phyloP scores from a whole-genome alignment of 2,329 filamentous ascomycete species.

The Fusarium equiseti region DNA sequence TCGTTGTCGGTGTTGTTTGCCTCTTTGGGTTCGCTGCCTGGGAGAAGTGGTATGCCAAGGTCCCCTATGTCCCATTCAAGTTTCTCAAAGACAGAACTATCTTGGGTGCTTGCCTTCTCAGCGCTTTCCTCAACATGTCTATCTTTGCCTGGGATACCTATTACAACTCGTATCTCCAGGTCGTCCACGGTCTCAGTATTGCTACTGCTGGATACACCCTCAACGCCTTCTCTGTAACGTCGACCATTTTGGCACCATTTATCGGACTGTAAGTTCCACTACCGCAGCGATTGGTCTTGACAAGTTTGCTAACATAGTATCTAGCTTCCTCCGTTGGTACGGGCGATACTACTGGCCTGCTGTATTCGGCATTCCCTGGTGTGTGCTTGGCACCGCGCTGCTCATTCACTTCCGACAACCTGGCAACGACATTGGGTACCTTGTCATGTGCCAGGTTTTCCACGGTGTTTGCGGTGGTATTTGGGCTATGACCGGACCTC shows the following conservation, averaged over 20 bases:
- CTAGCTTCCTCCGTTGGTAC: slow-evolving; percentile 59
- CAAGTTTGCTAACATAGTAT: slow-evolving; percentile 1
- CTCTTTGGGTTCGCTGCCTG: slow-evolving; percentile 65
- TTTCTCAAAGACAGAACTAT: slow-evolving; percentile 63
- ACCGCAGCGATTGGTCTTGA: too few relatives aligned
- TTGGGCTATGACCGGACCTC: slow-evolving; percentile 55
- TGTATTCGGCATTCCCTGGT: slow-evolving; percentile 64
- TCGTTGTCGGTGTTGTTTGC: slow-evolving; percentile 65
- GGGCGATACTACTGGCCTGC: slow-evolving; percentile 65
- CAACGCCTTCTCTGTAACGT: slow-evolving; percentile 63
- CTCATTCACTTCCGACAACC: slow-evolving; percentile 49
- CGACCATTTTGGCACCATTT: slow-evolving; percentile 59
- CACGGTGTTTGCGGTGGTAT: slow-evolving; percentile 64
- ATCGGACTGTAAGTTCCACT: slow-evolving; percentile 54
- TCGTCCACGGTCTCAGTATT: slow-evolving; percentile 62
- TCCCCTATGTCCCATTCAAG: slow-evolving; percentile 60
- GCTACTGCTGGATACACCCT: slow-evolving; percentile 61
- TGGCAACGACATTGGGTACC: slow-evolving; percentile 57
- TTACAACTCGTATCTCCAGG: slow-evolving; percentile 64
- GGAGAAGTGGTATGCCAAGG: slow-evolving; percentile 66
- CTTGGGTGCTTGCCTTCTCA: slow-evolving; percentile 59
- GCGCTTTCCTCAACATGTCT: slow-evolving; percentile 56
- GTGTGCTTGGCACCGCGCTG: slow-evolving; percentile 64
- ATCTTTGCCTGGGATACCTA: slow-evolving; percentile 59
- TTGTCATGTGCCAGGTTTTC: slow-evolving; percentile 65